Percentiles rank a stretch among this genome's conserved stretches.
These are phyloP conservation scores for Canavalia ensiformis DNA, from an alignment of 306 rosid species.

Conservation along the genomic window DNA sequence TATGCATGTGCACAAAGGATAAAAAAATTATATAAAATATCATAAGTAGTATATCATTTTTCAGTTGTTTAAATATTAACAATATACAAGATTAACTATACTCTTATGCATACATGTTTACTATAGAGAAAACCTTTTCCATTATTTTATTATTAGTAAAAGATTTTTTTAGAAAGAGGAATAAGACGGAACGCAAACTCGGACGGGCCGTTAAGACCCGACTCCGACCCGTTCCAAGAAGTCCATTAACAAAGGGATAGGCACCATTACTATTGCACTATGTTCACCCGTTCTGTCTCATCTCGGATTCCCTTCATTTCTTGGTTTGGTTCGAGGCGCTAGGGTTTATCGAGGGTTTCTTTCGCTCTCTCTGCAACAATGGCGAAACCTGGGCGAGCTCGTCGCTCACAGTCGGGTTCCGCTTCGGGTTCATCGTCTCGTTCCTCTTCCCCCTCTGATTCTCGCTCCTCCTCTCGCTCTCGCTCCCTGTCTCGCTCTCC, in stretches of 20 bases:
- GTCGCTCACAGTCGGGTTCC: slow-evolving; percentile 92
- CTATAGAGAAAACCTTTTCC: no score
- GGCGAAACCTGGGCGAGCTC: slow-evolving; percentile 95
- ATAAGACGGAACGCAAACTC: no score
- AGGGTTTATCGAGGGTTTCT: slow-evolving; percentile 85
- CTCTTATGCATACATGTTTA: no score
- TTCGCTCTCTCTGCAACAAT: slow-evolving; percentile 53
- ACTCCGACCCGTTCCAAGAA: background rate
- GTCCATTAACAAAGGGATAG: background rate
- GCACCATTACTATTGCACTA: background rate
- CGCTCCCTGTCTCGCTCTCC: slow-evolving; percentile 55
- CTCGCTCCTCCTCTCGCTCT: slow-evolving; percentile 67
- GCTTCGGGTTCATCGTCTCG: slow-evolving; percentile 77
- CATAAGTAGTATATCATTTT: no score
- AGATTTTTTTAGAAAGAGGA: no score
- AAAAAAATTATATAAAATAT: no score
- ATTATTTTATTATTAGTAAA: no score
- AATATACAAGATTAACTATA: no score
- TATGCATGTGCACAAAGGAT: no score
- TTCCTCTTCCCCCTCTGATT: slow-evolving; percentile 68
- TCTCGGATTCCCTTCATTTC: background rate
- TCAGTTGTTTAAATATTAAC: no score
- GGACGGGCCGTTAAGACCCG: no score
- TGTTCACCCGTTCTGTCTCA: background rate
- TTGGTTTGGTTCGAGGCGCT: background rate